Percentiles rank a stretch among this genome's conserved stretches.
phyloP scores from a whole-genome alignment of 176 grass and related monocot species.

The Juncus effusus region DNA sequence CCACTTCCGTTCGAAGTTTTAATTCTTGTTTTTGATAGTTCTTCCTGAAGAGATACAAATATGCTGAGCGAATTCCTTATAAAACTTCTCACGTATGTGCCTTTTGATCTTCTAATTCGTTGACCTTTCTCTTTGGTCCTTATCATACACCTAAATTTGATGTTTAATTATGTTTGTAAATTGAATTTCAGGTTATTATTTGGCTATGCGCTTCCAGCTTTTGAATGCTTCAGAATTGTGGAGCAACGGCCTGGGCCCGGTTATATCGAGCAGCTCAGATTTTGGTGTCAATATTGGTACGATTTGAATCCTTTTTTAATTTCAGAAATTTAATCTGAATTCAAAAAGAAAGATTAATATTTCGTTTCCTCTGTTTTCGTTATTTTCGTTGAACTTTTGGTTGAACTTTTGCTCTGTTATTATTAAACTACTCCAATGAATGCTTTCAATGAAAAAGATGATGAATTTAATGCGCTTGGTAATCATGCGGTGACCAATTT shows the following conservation, averaged over 20 bases:
- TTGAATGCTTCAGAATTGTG: constrained; percentile 90
- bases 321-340: background rate
- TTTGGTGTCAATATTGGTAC: constrained; percentile 98
- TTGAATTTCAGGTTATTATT: constrained; percentile 52
- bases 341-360: background rate
- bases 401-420: background rate
- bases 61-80: constrained; percentile 63
- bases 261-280: constrained; percentile 60
- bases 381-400: constrained; percentile 9
- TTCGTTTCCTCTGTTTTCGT: constrained; percentile 1
- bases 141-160: constrained; percentile 1
- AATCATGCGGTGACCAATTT: constrained; percentile 5
- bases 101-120: background rate
- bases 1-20: background rate
- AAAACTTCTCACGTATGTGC: constrained; percentile 67
- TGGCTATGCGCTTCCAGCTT: constrained; percentile 69
- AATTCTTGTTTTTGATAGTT: background rate
- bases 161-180: constrained; percentile 1
- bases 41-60: background rate
- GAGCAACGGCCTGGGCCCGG: constrained; percentile 48
- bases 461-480: constrained; percentile 10
- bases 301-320: constrained; percentile 19
- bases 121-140: constrained; percentile 15
- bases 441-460: background rate
- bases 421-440: constrained; percentile 6